Conservation (phyloP, 306 rosid genomes). For the Trifolium fragiferum region DNA sequence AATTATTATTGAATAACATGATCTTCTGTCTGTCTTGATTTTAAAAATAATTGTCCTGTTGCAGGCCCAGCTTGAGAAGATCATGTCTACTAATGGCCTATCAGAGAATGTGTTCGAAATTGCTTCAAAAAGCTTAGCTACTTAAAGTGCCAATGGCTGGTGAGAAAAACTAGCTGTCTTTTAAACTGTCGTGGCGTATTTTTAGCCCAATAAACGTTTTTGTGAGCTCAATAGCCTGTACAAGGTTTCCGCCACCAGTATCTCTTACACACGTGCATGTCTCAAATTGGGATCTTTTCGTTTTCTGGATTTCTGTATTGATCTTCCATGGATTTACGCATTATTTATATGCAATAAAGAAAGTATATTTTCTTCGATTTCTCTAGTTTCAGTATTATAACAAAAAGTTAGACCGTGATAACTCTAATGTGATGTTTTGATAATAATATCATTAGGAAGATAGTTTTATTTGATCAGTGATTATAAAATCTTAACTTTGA, state of each 20-base stretch:
- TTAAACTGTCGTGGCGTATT: slow-evolving; percentile 6
- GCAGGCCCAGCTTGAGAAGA: slow-evolving; percentile 96
- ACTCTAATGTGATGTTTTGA: neutral
- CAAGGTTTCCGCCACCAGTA: slow-evolving; percentile 8
- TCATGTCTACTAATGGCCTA: slow-evolving; percentile 79
- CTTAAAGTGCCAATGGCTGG: slow-evolving; percentile 42
- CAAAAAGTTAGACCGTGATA: neutral
- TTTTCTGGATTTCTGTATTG: neutral
- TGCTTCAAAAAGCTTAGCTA: slow-evolving; percentile 92
- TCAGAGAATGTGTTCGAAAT: slow-evolving; percentile 96
- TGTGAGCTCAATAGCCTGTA: neutral
- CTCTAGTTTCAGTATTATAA: neutral
- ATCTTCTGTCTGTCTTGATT: neutral
- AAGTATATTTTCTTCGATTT: slow-evolving; percentile 21
- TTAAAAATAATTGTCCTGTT: slow-evolving; percentile 36
- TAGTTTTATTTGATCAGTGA: slow-evolving; percentile 1
- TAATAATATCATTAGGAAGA: neutral
- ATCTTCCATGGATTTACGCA: too few relatives aligned
- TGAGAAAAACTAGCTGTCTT: slow-evolving; percentile 20
- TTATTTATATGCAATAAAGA: too few relatives aligned
- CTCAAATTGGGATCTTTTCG: slow-evolving; percentile 10
- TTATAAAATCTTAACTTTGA: neutral
- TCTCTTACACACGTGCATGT: neutral
- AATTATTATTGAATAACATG: slow-evolving; percentile 1
- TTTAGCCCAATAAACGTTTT: neutral